Evolutionary conservation across 2,329 filamentous ascomycete species (phyloP), one percentile per base, ranked within the genome.

Genomic region (Nannizzia gypsea): DNA sequence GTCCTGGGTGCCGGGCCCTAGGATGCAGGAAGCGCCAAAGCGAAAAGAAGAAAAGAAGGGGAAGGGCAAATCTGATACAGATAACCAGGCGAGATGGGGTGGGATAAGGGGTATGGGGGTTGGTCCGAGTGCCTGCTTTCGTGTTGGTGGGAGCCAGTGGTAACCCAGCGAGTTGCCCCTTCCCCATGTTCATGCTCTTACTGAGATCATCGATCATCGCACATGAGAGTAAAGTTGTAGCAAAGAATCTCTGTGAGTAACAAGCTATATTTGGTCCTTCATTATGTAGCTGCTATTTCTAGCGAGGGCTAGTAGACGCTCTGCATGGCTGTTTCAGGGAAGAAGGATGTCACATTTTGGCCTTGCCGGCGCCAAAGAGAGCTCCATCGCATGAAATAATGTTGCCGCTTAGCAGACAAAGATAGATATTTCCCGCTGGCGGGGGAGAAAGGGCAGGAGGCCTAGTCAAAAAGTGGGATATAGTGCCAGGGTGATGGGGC

Each of bases 321-420:
- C 17, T 54, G 48, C 15, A 54, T 54, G 26, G 20, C 9, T 31
- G 28, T 54, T 54, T 54, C 48, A 34, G 48, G 26, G 48, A 26
- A 8, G 48, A 34, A n/a, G 46, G 4, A 52, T 46, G 42, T 20
- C 42, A 48, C 20, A 20, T 20, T 24, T 54, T n/a, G 31, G 34
- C 48, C 17, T 13, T 15, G 31, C n/a, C 13, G 55, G 55, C 55
- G 55, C 55, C 34, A 57, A 42, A 57, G 55, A 28, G 36, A 57
- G 55, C 20, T 34, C 55, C 55, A 57, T 57, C 38, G 55, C 55
- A 57, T 57, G 55, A 57, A 57, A 44, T 24, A 57, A 57, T 57
- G 6, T 40, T 57, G 55, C 26, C 48, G 48, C 48, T 20, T 31
- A 2, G 48, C 48, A 31, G 26, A 54, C 48, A 54, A 54, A 54